These are phyloP conservation scores for Paramecium tetraurelia DNA, from an alignment of 73 alveolate genomes.

Conservation along the genomic window DNA sequence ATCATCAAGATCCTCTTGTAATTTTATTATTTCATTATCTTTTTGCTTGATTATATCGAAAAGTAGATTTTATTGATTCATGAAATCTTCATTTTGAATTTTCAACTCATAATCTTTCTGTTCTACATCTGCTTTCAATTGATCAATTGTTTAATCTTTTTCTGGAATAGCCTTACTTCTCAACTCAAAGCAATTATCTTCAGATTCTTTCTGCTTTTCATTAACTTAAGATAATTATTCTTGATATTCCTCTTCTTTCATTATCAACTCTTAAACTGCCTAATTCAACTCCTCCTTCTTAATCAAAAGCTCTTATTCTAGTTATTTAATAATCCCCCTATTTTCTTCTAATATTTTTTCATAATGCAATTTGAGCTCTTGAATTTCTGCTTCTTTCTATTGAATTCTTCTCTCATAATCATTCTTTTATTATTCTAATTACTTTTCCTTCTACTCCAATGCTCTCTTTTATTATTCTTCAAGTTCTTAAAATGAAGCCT, in stretches of 20 bases:
- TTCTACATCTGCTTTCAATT: neutral
- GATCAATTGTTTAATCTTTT: neutral
- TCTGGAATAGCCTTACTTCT: neutral
- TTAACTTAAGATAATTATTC: neutral
- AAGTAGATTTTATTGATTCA: neutral
- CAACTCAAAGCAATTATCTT: neutral
- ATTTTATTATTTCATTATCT: neutral
- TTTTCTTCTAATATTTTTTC: neutral
- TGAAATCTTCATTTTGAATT: neutral
- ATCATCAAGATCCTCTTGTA: neutral
- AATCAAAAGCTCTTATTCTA: neutral
- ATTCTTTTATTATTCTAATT: neutral
- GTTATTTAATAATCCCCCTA: neutral
- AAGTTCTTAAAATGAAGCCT: neutral
- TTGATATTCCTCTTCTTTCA: neutral
- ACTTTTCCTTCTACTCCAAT: neutral
- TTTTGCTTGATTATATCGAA: neutral
- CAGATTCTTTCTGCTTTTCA: neutral
- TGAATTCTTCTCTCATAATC: neutral
- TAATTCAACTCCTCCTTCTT: neutral
- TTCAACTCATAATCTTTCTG: neutral
- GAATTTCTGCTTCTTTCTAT: neutral
- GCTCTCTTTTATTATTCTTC: neutral
- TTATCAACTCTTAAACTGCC: neutral
- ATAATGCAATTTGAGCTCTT: neutral